Conservation (phyloP, 2,329 filamentous ascomycete genomes). For the Xylogone sp. region DNA sequence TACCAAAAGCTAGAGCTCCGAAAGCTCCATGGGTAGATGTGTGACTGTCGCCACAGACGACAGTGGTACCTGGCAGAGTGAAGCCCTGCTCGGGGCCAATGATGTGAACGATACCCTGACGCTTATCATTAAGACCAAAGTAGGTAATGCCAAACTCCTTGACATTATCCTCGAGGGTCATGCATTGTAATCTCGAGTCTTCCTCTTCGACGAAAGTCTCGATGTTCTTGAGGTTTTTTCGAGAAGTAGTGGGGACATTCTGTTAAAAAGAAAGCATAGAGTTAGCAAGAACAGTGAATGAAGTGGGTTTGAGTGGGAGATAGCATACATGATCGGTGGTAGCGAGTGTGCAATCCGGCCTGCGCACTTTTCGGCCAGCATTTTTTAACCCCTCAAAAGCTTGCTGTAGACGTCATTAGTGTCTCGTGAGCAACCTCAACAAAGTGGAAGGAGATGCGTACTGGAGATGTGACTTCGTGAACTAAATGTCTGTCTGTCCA, state of each 20-base stretch:
- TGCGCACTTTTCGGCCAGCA: slow-evolving; percentile 79
- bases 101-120: slow-evolving; percentile 97
- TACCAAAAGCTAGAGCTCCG: slow-evolving; percentile 90
- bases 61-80: slow-evolving; percentile 92
- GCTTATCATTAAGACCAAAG: slow-evolving; percentile 93
- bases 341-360: slow-evolving; percentile 93
- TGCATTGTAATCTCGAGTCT: slow-evolving; percentile 89
- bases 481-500: slow-evolving; percentile 83
- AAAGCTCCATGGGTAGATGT: slow-evolving; percentile 98
- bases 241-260: slow-evolving; percentile 90
- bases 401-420: slow-evolving; percentile 56
- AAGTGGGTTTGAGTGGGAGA: slow-evolving; percentile 1
- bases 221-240: slow-evolving; percentile 92
- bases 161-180: slow-evolving; percentile 95
- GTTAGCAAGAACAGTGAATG: background rate
- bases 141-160: slow-evolving; percentile 96
- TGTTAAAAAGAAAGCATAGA: slow-evolving; percentile 33
- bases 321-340: slow-evolving; percentile 89
- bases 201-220: slow-evolving; percentile 91
- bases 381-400: slow-evolving; percentile 95
- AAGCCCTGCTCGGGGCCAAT: slow-evolving; percentile 99
- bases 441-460: slow-evolving; percentile 39
- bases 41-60: slow-evolving; percentile 97
- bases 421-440: slow-evolving; percentile 3
- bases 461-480: slow-evolving; percentile 96